Percentiles rank a stretch among this genome's conserved stretches.
These are phyloP conservation scores for Chlorella sp. DNA, from an alignment of 139 green algal genomes.

Conservation along the genomic window DNA sequence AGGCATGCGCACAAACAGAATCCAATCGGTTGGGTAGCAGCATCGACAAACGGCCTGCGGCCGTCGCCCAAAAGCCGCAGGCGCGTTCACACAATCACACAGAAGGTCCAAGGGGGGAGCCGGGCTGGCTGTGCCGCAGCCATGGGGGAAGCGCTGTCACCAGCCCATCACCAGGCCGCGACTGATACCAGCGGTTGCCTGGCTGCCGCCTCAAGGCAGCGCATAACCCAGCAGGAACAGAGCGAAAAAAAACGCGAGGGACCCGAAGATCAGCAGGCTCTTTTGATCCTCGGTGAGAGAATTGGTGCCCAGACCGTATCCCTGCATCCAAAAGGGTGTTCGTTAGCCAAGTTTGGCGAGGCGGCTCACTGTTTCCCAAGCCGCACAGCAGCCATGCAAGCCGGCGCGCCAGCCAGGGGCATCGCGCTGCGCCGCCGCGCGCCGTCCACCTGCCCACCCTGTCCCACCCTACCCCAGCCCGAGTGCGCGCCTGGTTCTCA, in stretches of 20 bases:
- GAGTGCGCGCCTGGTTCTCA: conserved; percentile 80
- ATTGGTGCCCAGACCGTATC: conserved; percentile 94
- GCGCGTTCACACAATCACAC: no score
- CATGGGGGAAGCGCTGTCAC: no score
- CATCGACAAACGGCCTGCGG: no score
- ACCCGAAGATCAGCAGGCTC: conserved; percentile 90
- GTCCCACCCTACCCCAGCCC: not conserved
- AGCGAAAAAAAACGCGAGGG: conserved; percentile 82
- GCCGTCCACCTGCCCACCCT: not conserved
- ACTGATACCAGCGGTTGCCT: no score
- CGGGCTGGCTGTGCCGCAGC: no score
- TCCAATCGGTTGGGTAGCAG: no score
- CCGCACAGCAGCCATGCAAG: not conserved
- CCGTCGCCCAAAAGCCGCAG: no score
- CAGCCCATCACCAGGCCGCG: no score
- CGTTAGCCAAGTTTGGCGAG: not conserved
- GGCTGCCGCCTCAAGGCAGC: conserved; percentile 59
- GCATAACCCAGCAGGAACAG: conserved; percentile 93
- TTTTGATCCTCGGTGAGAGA: conserved; percentile 92
- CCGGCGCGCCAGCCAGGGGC: no score
- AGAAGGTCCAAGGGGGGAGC: no score
- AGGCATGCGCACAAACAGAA: no score
- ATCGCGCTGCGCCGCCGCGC: not conserved
- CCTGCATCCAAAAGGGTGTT: conserved; percentile 28
- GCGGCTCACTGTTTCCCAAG: not conserved